Percentiles rank a stretch among this genome's conserved stretches.
phyloP scores from a whole-genome alignment of 1,284 basidiomycete species.

The Cutaneotrichosporon spelunceum region DNA sequence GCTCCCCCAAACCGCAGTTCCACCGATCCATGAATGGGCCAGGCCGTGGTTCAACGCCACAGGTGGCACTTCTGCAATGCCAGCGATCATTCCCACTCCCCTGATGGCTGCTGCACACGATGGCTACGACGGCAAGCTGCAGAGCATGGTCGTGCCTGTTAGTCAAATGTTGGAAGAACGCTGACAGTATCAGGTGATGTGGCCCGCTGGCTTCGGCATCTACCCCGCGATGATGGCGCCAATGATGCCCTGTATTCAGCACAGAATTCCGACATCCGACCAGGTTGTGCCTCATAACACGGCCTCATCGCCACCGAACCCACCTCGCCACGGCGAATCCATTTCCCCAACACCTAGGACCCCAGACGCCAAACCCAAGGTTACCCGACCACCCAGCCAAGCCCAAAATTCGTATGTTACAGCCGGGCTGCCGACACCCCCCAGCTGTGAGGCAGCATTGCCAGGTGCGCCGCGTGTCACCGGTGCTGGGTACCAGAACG shows the following conservation, averaged over 20 bases:
- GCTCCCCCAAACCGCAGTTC: not conserved
- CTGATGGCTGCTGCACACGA: not conserved
- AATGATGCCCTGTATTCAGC: too few relatives aligned
- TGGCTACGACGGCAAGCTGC: not conserved
- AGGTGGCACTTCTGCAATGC: not conserved
- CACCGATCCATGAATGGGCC: not conserved
- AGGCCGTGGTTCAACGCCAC: not conserved
- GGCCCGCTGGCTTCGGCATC: not conserved
- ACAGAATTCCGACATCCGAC: not conserved
- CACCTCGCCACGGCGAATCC: not conserved
- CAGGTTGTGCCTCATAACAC: not conserved
- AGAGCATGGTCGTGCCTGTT: conserved; percentile 9
- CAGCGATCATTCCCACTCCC: not conserved
- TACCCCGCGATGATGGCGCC: not conserved
- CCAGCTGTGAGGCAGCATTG: not conserved
- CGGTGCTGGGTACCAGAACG: conserved; percentile 25
- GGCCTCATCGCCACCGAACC: not conserved
- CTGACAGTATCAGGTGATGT: conserved; percentile 13
- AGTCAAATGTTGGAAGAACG: not conserved
- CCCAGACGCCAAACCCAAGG: not conserved
- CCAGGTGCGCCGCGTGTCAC: conserved; percentile 13
- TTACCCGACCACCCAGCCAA: not conserved
- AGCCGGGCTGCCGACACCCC: not conserved
- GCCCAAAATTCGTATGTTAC: not conserved
- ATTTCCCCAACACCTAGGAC: not conserved